Evolutionary conservation across 1,284 basidiomycete species (phyloP), one percentile per base, ranked within the genome.

Genomic region (Trichosporon sp.): DNA sequence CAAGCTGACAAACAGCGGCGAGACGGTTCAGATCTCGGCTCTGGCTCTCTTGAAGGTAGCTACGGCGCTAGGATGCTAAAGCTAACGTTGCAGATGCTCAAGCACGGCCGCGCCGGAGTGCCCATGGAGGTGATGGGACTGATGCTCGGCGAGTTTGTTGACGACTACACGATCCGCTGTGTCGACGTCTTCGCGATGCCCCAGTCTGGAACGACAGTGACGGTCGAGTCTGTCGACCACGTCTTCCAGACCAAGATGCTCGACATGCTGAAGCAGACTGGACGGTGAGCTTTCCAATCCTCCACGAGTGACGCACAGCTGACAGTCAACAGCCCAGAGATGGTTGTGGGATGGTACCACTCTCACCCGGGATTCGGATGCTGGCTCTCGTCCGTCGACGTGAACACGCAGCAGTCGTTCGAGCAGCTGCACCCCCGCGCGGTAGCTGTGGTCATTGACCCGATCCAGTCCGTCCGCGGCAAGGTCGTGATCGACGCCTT

Each of bases 61-160:
- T 33, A 44, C 29, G 16, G 23, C 23, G 4, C 16, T 21, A 2
- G 2, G 8, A 16, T 3, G 10, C 4, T 7, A 7, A 32, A 25
- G 21, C 56, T 58, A 21, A 25, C 49, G n/a, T 25, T 6, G 11
- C 56, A 97, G 93, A 99, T 99, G 96, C 85, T 99, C 71, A 99
- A 99, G 82, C 96, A 99, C 78, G 96, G 96, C 19, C 88, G 96
- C 61, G 95, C 96, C 31, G 96, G 96, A 71, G 96, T 99, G 36
- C 96, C 96, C 11, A 96, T 99, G 91, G 96, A 99, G 82, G 96
- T 99, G 73, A 99, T 99, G 96, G 96, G 96, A 71, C 87, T 99
- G 64, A 95, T 99, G 92, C 85, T 99, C 29, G 96, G 96, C 27
- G 95, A 98, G 78, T 99, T 99, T 72, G 92, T 99, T 56, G 96